Evolutionary conservation across 306 rosid genomes (phyloP).

Genomic region (Begonia loranthoides): DNA sequence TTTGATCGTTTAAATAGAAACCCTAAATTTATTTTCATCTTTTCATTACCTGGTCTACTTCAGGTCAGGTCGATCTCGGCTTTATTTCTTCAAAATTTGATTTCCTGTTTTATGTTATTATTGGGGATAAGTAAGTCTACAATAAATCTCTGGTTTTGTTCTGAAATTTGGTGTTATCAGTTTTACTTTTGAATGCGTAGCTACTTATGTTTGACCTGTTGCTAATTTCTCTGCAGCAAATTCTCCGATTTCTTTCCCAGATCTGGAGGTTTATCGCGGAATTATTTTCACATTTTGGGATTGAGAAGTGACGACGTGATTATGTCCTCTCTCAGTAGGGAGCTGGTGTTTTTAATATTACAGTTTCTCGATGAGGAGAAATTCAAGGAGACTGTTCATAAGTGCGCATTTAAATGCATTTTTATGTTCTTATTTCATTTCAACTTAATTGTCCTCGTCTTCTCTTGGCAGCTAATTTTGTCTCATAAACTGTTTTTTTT

Average conservation of each 20-base stretch:
- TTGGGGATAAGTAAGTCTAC: slow-evolving; percentile 6
- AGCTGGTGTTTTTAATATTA: slow-evolving; percentile 96
- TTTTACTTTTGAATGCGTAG: slow-evolving; percentile 10
- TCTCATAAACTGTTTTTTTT: slow-evolving; percentile 19
- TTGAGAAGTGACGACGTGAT: slow-evolving; percentile 22
- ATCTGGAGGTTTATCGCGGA: slow-evolving; percentile 46
- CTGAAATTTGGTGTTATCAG: slow-evolving; percentile 7
- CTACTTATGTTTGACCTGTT: slow-evolving; percentile 16
- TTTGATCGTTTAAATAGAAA: slow-evolving; percentile 25
- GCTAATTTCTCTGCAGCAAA: background rate
- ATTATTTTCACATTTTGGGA: slow-evolving; percentile 28
- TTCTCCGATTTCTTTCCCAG: slow-evolving; percentile 28
- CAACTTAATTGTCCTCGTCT: background rate
- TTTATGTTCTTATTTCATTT: background rate
- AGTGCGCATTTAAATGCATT: slow-evolving; percentile 37
- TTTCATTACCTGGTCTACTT: slow-evolving; percentile 15
- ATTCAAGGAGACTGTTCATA: slow-evolving; percentile 97
- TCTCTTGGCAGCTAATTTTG: slow-evolving; percentile 7
- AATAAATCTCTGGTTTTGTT: slow-evolving; percentile 24
- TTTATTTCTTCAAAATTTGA: slow-evolving; percentile 5
- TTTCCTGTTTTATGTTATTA: slow-evolving; percentile 18
- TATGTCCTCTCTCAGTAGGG: slow-evolving; percentile 98
- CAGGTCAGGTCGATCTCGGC: slow-evolving; percentile 12
- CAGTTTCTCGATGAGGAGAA: slow-evolving; percentile 98
- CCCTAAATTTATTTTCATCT: slow-evolving; percentile 14